Evolutionary conservation across 1,284 basidiomycete genomes (phyloP), one percentile per base, ranked within the genome.

Genomic region (Moesziomyces globuligerus): DNA sequence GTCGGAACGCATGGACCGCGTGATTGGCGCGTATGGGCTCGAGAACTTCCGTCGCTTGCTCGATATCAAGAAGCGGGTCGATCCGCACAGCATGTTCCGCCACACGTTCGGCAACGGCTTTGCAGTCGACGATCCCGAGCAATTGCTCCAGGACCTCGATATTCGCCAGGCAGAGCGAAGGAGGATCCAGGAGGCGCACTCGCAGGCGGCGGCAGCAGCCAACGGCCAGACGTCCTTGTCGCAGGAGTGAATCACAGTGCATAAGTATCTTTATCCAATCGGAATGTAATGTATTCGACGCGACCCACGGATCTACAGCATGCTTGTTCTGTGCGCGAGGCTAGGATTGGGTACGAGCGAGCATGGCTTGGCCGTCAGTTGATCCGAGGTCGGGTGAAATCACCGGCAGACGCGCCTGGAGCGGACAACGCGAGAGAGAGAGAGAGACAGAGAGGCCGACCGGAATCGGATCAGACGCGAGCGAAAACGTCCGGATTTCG

Each of bases 91-190:
- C 21, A 42, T 78, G 51, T 76, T 78, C 46, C 49, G 62, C 15
- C 72, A 78, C 44, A 78, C 74, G 4, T 74, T 76, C 28, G 70
- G 65, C 23, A 32, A 53, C 13, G 70, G 70, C 4, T 61, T 72
- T 24, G 58, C 32, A 13, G 69, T 62, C 2, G 62, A 67, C 3
- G 49, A 60, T 38, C 38, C 52, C 3, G 62, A 62, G 1, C 44
- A 50, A 51, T 7, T 71, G 47, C 18, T 71, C 39, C 13, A 9
- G 1, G 57, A 66, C 36, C 15, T 71, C n/a, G 61, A 66, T 9
- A 46, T 47, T 39, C 44, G 39, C 17, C 48, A 60, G 48, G 20
- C 24, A 10, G 26, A 47, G 37, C 52, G 56, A 17, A 43, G 52
- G 15, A 37, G 38, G 25, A 40, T 52, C 21, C 67, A 70, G 39